These are phyloP conservation scores for Geosiphon pyriformis DNA, from an alignment of 192 early-diverging fungal species.

Conservation along the genomic window DNA sequence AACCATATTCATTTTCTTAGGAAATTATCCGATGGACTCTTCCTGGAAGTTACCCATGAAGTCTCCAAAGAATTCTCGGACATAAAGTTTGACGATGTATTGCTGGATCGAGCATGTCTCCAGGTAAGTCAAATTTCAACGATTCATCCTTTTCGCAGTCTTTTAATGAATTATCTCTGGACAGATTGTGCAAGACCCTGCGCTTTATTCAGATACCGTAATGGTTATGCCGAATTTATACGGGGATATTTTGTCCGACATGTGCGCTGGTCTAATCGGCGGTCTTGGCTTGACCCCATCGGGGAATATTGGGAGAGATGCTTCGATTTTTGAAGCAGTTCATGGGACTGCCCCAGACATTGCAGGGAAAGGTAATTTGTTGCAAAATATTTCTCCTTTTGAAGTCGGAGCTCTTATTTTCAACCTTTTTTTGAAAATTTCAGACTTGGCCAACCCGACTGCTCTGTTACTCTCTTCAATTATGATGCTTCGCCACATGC, in stretches of 20 bases:
- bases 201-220: conserved; percentile 83
- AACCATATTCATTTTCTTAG: conserved; percentile 23
- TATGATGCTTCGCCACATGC: conserved; percentile 99
- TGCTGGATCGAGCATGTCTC: conserved; percentile 93
- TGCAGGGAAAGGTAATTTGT: conserved; percentile 69
- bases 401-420: too few species aligned
- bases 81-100: conserved; percentile 84
- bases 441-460: conserved; percentile 90
- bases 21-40: conserved; percentile 95
- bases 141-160: conserved; percentile 13
- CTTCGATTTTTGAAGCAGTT: conserved; percentile 95
- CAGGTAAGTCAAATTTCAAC: conserved; percentile 28
- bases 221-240: conserved; percentile 99
- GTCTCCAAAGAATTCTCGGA: conserved; percentile 89
- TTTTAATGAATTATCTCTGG: conserved; percentile 8
- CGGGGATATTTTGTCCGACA: conserved; percentile 96
- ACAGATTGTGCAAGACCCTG: conserved; percentile 91
- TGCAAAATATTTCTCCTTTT: neutral
- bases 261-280: conserved; percentile 97
- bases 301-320: conserved; percentile 98
- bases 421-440: neutral
- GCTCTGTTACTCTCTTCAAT: conserved; percentile 90
- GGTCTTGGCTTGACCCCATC: conserved; percentile 96
- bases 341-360: conserved; percentile 98
- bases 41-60: conserved; percentile 87